Base-by-base conservation (phyloP, 352 stramenopile genomes). In the Globisporangium camurandrum region DNA sequence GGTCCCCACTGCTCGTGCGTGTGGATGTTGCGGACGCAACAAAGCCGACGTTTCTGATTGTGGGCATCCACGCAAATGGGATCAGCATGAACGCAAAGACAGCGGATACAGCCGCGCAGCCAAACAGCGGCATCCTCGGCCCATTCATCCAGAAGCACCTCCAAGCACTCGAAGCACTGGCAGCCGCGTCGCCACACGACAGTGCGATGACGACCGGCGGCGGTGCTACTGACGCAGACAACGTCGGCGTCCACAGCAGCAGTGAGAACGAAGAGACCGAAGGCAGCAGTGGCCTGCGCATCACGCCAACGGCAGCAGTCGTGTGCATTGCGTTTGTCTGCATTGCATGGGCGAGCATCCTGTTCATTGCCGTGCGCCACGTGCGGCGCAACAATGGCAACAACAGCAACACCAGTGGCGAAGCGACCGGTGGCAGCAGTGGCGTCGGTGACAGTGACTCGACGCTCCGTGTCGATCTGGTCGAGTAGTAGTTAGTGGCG, bases 11-110 rank as follows among this genome's bases (percentile, higher is more conserved):
- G 63, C 56, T 88, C 7, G 73, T 84, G 42, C 66, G 69, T 14
- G 84, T n/a, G 69, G 20, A 67, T 51, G 43, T 49, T 80, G 34
- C 55, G 79, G 45, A 84, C 75, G 20, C 82, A 82, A n/a, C n/a
- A n/a, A n/a, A n/a, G n/a, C n/a, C n/a, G n/a, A n/a, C n/a, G n/a
- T n/a, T n/a, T n/a, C n/a, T n/a, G 47, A 75, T 84, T 43, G 56
- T 88, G 31, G 69, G 72, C n/a, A 72, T 85, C 47, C 69, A 83
- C 46, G 64, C 67, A 7, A 78, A 75, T 31, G 51, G 52, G 1
- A 69, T 81, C 3, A 71, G 64, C 11, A 53, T 47, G 3, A 19
- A 28, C 45, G 10, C 27, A 50, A 16, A 26, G 7, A 36, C 16
- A 54, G 66, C 37, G 28, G 8, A 34, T 34, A 34, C 30, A 22